Percentiles rank a stretch among this genome's conserved stretches.
These are phyloP conservation scores for Citrus inodora DNA, from an alignment of 345 rosid species.

Conservation along the genomic window DNA sequence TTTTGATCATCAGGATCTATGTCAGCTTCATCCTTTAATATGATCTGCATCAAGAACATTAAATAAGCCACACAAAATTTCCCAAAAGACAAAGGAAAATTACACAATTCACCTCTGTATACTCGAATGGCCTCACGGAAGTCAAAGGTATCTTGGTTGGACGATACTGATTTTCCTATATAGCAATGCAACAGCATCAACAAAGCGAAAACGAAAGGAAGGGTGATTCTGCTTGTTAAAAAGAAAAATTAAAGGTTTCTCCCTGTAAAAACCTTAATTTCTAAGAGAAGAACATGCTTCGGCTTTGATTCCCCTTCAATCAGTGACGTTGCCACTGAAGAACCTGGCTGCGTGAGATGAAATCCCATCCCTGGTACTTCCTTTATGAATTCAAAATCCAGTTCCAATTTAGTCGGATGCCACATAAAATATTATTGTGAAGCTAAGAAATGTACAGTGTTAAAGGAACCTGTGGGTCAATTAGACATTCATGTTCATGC, in stretches of 20 bases:
- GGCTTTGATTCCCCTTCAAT: conserved; percentile 99
- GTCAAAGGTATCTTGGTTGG: conserved; percentile 95
- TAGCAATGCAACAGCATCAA: conserved; percentile 17
- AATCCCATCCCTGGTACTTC: conserved; percentile 99
- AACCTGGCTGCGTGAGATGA: conserved; percentile 98
- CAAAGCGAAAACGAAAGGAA: conserved; percentile 9
- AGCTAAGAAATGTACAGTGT: not conserved
- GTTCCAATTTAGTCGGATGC: conserved; percentile 29
- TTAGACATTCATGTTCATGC: conserved; percentile 94
- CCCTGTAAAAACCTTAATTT: conserved; percentile 68
- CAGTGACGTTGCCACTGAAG: conserved; percentile 97
- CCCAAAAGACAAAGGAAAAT: conserved; percentile 10
- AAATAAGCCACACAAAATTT: conserved; percentile 25
- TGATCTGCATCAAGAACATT: conserved; percentile 51
- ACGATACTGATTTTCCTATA: conserved; percentile 94
- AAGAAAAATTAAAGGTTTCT: conserved; percentile 13
- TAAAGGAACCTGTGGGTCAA: conserved; percentile 81
- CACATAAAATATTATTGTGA: not conserved
- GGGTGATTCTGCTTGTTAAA: conserved; percentile 5
- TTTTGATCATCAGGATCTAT: conserved; percentile 93
- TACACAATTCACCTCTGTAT: conserved; percentile 57
- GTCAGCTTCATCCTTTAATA: conserved; percentile 76
- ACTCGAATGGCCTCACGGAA: conserved; percentile 94
- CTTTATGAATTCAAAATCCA: conserved; percentile 47
- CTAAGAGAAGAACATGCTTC: conserved; percentile 94